Evolutionary conservation across 176 grass and related monocot species (phyloP).

Genomic region (Alloteropsis semialata): DNA sequence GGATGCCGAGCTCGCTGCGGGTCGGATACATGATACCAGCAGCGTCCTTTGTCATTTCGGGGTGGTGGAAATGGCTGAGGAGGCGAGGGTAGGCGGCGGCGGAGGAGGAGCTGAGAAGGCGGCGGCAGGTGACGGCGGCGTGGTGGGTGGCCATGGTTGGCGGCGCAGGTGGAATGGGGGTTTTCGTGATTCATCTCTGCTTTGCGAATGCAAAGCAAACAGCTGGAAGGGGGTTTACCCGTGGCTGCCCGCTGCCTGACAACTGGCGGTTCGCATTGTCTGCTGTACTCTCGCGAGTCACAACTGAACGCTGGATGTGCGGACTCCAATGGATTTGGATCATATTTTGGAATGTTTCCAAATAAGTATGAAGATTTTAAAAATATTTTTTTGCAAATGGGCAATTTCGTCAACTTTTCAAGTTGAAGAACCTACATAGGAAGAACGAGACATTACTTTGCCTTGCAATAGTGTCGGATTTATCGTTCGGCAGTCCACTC

Average conservation of each 20-base stretch:
- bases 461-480: too few species aligned
- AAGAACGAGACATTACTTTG: too few species aligned
- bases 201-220: neutral
- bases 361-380: too few species aligned
- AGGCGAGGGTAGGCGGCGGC: neutral
- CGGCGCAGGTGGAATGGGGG: neutral
- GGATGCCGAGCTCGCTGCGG: neutral
- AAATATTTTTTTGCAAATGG: too few species aligned
- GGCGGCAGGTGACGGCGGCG: neutral
- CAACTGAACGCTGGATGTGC: too few species aligned
- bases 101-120: too few species aligned
- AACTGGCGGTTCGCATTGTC: neutral
- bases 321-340: too few species aligned
- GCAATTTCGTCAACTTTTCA: too few species aligned
- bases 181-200: neutral
- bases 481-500: too few species aligned
- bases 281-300: too few species aligned
- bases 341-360: too few species aligned
- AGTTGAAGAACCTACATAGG: too few species aligned
- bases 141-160: neutral
- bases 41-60: neutral
- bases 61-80: conserved; percentile 6
- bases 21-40: neutral
- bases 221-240: neutral
- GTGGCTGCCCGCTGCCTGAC: neutral